Percentiles rank a stretch among this genome's conserved stretches.
These are phyloP conservation scores for Penicillium sp. DNA, from an alignment of 2,329 filamentous ascomycete genomes.

Conservation along the genomic window DNA sequence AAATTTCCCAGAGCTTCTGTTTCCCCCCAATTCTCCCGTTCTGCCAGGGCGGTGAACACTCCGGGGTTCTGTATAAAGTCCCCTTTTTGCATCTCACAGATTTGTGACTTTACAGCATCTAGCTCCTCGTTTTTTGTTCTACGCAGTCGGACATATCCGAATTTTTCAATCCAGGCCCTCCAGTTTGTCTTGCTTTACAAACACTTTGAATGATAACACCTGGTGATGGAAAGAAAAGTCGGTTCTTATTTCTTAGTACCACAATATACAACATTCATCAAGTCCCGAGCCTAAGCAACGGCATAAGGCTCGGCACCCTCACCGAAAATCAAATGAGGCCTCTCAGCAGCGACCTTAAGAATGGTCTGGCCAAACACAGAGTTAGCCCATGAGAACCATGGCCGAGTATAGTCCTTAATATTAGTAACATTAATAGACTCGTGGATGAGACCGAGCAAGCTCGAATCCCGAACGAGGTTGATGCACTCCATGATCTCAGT, in stretches of 20 bases:
- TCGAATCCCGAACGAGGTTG: slow-evolving; percentile 71
- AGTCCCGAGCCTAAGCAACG: background rate
- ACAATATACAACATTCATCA: background rate
- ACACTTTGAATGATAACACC: background rate
- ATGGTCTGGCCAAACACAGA: slow-evolving; percentile 93
- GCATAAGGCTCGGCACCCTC: slow-evolving; percentile 47
- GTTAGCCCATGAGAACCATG: slow-evolving; percentile 98
- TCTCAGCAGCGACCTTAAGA: slow-evolving; percentile 81
- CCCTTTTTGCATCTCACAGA: background rate
- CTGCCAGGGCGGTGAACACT: slow-evolving; percentile 34
- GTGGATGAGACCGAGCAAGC: slow-evolving; percentile 78
- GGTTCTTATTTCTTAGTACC: background rate
- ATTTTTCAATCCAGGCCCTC: fast-evolving
- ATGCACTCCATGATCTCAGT: slow-evolving; percentile 74
- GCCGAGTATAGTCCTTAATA: slow-evolving; percentile 71
- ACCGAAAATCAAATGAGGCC: slow-evolving; percentile 83
- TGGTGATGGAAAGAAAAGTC: background rate
- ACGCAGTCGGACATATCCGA: too few species aligned
- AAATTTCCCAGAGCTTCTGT: slow-evolving; percentile 45
- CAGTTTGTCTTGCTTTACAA: too few species aligned
- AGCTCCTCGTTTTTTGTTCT: too few species aligned
- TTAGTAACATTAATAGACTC: slow-evolving; percentile 86
- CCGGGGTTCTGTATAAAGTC: background rate
- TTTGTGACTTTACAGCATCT: background rate
- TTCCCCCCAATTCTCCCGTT: slow-evolving; percentile 31